Conservation (phyloP, 1,284 basidiomycete genomes). For the Apiotrichum sp. region DNA sequence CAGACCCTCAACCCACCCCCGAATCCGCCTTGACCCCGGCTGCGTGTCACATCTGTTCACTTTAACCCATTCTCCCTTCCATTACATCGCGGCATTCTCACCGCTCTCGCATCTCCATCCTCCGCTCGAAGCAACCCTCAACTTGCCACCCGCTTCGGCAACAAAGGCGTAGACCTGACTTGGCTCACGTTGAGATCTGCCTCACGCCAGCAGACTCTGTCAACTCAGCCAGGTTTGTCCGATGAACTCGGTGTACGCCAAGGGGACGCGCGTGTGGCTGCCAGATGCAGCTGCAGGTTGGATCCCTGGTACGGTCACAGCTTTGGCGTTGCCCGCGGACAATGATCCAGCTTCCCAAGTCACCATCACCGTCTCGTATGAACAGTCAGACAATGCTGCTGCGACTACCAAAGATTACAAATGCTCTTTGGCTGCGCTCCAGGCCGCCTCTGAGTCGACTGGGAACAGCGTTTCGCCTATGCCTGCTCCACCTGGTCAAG, state of each 20-base stretch:
- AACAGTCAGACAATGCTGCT: slow-evolving; percentile 20
- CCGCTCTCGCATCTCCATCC: neutral
- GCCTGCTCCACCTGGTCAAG: slow-evolving; percentile 24
- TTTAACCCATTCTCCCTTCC: neutral
- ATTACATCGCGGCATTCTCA: neutral
- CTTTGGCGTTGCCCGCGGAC: slow-evolving; percentile 28
- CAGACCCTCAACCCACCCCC: too few species aligned
- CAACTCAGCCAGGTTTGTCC: neutral
- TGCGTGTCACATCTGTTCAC: neutral
- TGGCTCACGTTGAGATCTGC: neutral
- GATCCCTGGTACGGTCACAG: slow-evolving; percentile 44
- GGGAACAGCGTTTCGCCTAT: slow-evolving; percentile 16
- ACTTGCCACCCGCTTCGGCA: too few species aligned
- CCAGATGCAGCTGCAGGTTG: slow-evolving; percentile 43
- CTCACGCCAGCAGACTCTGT: neutral
- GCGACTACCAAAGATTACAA: slow-evolving; percentile 29
- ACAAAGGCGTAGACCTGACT: too few species aligned
- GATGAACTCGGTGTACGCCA: slow-evolving; percentile 42
- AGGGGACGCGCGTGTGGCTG: slow-evolving; percentile 47
- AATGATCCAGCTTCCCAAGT: slow-evolving; percentile 23
- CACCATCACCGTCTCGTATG: slow-evolving; percentile 26
- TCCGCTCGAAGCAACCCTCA: too few species aligned
- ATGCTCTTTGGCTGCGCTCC: slow-evolving; percentile 35
- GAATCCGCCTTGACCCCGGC: too few species aligned
- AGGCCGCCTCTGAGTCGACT: slow-evolving; percentile 22